Evolutionary conservation across 1,139 yeast genomes (phyloP).

Genomic region (Scheffersomyces quercinus): DNA sequence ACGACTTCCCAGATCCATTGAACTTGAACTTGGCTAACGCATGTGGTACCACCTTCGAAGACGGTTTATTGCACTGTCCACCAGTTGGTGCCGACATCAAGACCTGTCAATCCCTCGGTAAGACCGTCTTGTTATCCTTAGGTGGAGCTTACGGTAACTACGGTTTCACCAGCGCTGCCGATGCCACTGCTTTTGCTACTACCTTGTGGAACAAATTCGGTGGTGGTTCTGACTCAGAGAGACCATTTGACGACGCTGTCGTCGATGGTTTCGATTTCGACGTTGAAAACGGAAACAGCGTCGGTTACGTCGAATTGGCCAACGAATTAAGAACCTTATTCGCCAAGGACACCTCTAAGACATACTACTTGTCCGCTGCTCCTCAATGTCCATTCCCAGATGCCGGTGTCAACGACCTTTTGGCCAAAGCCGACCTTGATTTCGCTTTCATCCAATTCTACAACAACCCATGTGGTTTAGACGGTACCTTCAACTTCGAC

Average conservation of each 20-base stretch:
- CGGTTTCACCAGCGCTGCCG: conserved; percentile 8
- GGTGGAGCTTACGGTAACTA: conserved; percentile 15
- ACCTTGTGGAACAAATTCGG: conserved; percentile 17
- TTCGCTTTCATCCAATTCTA: conserved; percentile 21
- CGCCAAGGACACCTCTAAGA: conserved; percentile 6
- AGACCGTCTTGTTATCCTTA: conserved; percentile 13
- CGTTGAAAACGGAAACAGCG: conserved; percentile 11
- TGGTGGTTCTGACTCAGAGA: conserved; percentile 10
- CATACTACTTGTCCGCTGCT: conserved; percentile 19
- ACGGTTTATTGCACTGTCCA: conserved; percentile 13
- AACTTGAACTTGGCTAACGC: conserved; percentile 12
- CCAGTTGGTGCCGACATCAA: conserved; percentile 13
- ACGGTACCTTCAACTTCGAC: conserved; percentile 16
- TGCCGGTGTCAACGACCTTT: conserved; percentile 14
- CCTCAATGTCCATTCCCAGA: conserved; percentile 24
- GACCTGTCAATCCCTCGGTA: conserved; percentile 13
- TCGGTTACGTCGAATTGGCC: conserved; percentile 14
- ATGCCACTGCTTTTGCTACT: conserved; percentile 12
- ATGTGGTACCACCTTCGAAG: conserved; percentile 9
- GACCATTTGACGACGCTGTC: conserved; percentile 16
- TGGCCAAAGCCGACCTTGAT: conserved; percentile 13
- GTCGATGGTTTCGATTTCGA: conserved; percentile 19
- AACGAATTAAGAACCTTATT: conserved; percentile 9
- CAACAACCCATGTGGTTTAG: conserved; percentile 19
- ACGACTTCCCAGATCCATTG: conserved; percentile 8